Percentiles rank a stretch among this genome's conserved stretches.
Conservation (phyloP, 1,284 basidiomycete species). For the Wolfiporia cocos region DNA sequence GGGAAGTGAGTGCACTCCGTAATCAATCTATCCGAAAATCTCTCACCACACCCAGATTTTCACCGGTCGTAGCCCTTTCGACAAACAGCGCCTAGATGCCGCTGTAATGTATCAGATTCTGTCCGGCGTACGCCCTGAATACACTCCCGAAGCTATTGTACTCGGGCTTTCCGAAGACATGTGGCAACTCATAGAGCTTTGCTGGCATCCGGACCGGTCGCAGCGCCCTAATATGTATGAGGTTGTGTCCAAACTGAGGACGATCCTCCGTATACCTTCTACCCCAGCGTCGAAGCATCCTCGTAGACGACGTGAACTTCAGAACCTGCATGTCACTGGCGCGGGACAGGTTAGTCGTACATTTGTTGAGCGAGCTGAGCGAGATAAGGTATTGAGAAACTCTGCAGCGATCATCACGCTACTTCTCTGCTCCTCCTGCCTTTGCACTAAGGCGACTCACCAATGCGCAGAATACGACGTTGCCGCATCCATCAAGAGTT, state of each 20-base stretch:
- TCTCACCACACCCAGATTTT: not conserved
- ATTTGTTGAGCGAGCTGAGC: no score
- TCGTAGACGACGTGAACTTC: no score
- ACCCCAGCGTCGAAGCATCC: no score
- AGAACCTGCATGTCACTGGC: no score
- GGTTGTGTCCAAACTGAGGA: not conserved
- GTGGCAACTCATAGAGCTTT: constrained; percentile 4
- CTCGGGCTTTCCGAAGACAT: not conserved
- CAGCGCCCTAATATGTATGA: not conserved
- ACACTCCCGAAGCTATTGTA: not conserved
- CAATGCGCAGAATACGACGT: no score
- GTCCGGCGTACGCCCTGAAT: not conserved
- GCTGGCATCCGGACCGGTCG: constrained; percentile 1
- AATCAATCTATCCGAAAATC: not conserved
- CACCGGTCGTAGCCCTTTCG: not conserved
- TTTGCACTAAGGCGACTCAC: no score
- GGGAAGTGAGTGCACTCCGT: constrained; percentile 3
- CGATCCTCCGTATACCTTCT: not conserved
- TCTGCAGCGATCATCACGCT: no score
- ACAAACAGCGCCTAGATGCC: not conserved
- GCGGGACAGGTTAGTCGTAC: no score
- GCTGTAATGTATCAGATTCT: not conserved
- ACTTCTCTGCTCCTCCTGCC: no score
- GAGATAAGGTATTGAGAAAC: no score
- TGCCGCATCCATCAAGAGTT: no score